phyloP scores from a whole-genome alignment of 441 rosid species.

The Gossypium davidsonii region DNA sequence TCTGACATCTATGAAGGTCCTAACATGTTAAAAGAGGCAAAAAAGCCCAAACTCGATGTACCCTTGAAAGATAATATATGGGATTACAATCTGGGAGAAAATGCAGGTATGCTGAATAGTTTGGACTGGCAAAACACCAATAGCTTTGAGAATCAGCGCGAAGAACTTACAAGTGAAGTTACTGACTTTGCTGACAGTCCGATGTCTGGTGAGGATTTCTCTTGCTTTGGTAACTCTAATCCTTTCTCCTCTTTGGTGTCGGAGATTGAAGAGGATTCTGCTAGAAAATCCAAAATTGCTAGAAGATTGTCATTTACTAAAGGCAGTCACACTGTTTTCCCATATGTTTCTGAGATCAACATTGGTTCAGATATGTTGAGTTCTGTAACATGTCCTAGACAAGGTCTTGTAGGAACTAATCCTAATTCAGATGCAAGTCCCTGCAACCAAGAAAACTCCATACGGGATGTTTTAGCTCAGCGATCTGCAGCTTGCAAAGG shows the following conservation, averaged over 20 bases:
- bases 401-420: constrained; percentile 25
- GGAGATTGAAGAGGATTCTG: constrained; percentile 37
- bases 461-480: constrained; percentile 33
- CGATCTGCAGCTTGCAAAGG: constrained; percentile 33
- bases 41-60: constrained; percentile 27
- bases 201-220: constrained; percentile 29
- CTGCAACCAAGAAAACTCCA: constrained; percentile 30
- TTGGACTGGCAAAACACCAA: constrained; percentile 26
- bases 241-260: constrained; percentile 34
- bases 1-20: constrained; percentile 23
- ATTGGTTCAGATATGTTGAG: constrained; percentile 31
- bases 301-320: constrained; percentile 51
- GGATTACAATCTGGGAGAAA: constrained; percentile 30
- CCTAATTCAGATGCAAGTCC: constrained; percentile 18
- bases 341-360: constrained; percentile 41
- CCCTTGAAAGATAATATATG: constrained; percentile 26
- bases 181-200: constrained; percentile 36
- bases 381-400: constrained; percentile 26
- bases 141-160: constrained; percentile 28
- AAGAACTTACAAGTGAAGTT: constrained; percentile 53
- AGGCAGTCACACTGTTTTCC: constrained; percentile 36
- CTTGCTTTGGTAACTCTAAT: constrained; percentile 28
- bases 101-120: constrained; percentile 23
- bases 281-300: constrained; percentile 39
- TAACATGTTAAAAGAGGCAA: constrained; percentile 19